These are phyloP conservation scores for Phylloporus sp. DNA, from an alignment of 768 basidiomycete genomes.

Conservation along the genomic window DNA sequence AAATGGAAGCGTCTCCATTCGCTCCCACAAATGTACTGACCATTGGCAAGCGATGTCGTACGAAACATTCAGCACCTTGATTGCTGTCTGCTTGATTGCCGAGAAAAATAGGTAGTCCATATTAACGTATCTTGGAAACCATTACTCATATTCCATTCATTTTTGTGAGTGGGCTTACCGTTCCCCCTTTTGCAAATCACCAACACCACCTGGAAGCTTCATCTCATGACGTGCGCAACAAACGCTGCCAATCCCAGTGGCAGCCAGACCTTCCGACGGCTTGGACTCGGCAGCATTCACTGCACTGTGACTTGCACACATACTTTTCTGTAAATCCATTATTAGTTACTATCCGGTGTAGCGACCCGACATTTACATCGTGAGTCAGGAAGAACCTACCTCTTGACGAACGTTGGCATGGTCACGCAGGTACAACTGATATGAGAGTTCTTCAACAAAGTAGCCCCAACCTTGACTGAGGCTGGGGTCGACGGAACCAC, in stretches of 20 bases:
- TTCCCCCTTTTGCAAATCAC: constrained; percentile 1
- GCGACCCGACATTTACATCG: too few relatives aligned
- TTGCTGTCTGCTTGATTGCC: not conserved
- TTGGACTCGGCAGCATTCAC: not conserved
- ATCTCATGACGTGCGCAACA: not conserved
- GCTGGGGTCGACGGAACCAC: too few relatives aligned
- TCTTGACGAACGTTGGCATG: too few relatives aligned
- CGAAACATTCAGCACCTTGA: not conserved
- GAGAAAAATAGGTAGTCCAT: constrained; percentile 1
- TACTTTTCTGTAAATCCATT: too few relatives aligned
- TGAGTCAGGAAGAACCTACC: too few relatives aligned
- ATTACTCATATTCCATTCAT: not conserved
- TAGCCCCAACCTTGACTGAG: too few relatives aligned
- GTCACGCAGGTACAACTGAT: too few relatives aligned
- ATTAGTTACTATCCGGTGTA: too few relatives aligned
- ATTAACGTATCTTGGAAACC: not conserved
- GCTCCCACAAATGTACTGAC: not conserved
- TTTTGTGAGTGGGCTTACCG: too few relatives aligned
- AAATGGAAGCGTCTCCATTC: not conserved
- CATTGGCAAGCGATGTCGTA: too few relatives aligned
- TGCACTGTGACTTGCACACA: not conserved
- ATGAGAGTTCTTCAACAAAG: too few relatives aligned
- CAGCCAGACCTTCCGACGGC: not conserved
- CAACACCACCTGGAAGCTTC: not conserved
- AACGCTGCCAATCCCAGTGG: not conserved